Conservation (phyloP, 1,139 yeast species). For the Candida sp. region DNA sequence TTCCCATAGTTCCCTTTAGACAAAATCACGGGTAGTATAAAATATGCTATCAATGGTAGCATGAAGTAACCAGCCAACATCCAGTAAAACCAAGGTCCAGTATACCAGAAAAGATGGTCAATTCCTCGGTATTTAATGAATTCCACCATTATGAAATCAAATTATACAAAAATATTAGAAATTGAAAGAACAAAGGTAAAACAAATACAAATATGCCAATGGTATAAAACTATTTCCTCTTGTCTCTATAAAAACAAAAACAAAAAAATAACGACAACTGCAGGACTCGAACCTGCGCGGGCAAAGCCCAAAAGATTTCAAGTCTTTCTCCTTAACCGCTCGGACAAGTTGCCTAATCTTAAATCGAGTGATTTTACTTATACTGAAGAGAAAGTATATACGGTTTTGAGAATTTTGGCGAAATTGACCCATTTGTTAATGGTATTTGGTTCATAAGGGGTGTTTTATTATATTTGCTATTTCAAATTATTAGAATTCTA, state of each 20-base stretch:
- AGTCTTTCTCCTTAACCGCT: constrained; percentile 55
- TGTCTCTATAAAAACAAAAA: background rate
- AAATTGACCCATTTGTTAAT: too few relatives aligned
- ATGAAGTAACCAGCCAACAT: constrained; percentile 30
- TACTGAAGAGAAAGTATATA: too few relatives aligned
- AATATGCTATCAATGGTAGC: constrained; percentile 34
- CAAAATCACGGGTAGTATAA: constrained; percentile 27
- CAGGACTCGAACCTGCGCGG: constrained; percentile 58
- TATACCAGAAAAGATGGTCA: constrained; percentile 23
- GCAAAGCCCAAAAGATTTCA: constrained; percentile 54
- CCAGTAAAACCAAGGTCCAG: constrained; percentile 40
- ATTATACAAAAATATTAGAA: background rate
- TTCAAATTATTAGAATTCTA: too few relatives aligned
- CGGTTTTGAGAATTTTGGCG: too few relatives aligned
- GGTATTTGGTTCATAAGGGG: too few relatives aligned
- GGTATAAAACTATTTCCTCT: too few relatives aligned
- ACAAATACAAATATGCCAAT: too few relatives aligned
- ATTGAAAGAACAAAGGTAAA: background rate
- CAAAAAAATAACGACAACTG: constrained; percentile 37
- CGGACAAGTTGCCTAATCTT: constrained; percentile 47
- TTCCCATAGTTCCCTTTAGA: constrained; percentile 15
- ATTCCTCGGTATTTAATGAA: constrained; percentile 23
- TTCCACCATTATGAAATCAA: constrained; percentile 9
- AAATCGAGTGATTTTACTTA: background rate
- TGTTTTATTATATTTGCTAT: too few relatives aligned